phyloP scores from a whole-genome alignment of 345 rosid genomes.

The Aegle marmelos region DNA sequence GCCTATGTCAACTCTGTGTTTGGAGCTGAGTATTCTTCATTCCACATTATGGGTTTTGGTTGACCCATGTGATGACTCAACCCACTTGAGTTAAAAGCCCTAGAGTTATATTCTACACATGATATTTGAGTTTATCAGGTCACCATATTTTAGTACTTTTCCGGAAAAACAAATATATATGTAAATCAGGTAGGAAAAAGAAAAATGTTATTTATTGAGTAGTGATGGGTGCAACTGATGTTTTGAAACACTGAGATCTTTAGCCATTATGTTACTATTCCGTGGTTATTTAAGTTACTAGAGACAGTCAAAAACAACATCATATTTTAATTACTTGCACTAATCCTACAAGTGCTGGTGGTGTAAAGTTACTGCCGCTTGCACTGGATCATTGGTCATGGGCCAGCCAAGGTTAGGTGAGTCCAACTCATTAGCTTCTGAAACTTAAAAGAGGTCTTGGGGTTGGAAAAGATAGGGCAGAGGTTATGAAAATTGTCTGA shows the following conservation, averaged over 20 bases:
- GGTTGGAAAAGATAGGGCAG: background rate
- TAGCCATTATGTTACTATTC: background rate
- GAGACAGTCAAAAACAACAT: background rate
- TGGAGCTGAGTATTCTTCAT: background rate
- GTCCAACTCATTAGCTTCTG: background rate
- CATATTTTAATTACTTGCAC: background rate
- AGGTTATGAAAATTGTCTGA: background rate
- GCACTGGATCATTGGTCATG: too few species aligned
- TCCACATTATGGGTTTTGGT: background rate
- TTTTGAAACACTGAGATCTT: background rate
- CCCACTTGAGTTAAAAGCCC: background rate
- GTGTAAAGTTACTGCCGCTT: too few species aligned
- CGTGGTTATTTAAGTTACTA: background rate
- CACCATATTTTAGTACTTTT: background rate
- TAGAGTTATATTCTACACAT: background rate
- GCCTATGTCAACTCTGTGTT: background rate
- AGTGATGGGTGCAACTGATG: background rate
- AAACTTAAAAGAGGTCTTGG: background rate
- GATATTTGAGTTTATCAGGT: background rate
- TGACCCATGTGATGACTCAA: background rate
- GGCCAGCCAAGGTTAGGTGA: too few species aligned
- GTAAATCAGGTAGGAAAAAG: background rate
- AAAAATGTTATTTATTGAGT: background rate
- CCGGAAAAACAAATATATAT: background rate
- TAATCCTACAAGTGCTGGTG: background rate